Evolutionary conservation across 1,284 basidiomycete genomes (phyloP).

Genomic region (Cystobasidium sp.): DNA sequence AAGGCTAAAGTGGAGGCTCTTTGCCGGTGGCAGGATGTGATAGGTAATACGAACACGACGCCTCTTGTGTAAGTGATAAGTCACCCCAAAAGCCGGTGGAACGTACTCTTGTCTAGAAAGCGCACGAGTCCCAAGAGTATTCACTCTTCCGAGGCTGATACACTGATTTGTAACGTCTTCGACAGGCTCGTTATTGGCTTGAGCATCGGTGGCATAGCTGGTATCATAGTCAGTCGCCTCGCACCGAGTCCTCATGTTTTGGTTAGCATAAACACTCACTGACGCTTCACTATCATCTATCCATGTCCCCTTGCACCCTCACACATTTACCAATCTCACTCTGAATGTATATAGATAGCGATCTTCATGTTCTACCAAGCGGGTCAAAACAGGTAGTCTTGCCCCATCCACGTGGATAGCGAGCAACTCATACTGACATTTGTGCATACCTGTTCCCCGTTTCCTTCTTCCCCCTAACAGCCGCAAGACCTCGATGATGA

Average conservation of each 20-base stretch:
- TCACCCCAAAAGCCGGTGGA: no score
- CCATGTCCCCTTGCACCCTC: not conserved
- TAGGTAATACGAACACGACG: constrained; percentile 21
- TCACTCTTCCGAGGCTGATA: no score
- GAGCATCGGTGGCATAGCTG: constrained; percentile 16
- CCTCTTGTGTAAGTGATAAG: constrained; percentile 23
- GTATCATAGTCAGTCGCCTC: constrained; percentile 24
- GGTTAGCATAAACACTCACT: not conserved
- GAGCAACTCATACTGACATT: not conserved
- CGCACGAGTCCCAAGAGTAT: no score
- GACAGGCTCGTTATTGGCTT: constrained; percentile 33
- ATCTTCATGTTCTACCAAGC: constrained; percentile 40
- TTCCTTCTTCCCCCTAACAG: not conserved
- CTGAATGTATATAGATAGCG: constrained; percentile 18
- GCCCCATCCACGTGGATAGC: not conserved
- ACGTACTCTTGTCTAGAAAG: no score
- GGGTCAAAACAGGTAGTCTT: constrained; percentile 27
- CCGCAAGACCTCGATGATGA: constrained; percentile 21
- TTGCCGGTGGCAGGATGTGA: constrained; percentile 26
- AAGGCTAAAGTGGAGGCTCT: not conserved
- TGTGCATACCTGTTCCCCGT: no score
- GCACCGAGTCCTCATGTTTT: not conserved
- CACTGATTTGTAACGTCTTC: not conserved
- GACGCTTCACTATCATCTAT: not conserved
- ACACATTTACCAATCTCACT: not conserved